These are phyloP conservation scores for Agaricus blazei DNA, from an alignment of 768 basidiomycete genomes.

Conservation along the genomic window DNA sequence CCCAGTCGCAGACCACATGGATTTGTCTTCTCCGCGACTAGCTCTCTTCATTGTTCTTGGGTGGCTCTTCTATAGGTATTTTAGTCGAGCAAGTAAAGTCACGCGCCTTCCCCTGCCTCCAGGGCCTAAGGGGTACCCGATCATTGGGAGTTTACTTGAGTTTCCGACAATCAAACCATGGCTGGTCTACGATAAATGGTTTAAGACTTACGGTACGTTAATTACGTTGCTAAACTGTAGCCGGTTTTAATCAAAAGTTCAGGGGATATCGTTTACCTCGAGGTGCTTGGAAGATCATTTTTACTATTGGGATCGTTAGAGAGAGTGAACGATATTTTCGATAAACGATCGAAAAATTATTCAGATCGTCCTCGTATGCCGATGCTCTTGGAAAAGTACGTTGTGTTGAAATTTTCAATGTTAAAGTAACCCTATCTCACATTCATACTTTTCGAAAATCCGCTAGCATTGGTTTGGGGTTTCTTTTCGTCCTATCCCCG, in stretches of 20 bases:
- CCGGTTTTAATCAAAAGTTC: neutral
- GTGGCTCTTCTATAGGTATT: neutral
- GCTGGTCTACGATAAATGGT: slow-evolving; percentile 17
- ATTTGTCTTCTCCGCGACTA: neutral
- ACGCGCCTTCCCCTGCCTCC: slow-evolving; percentile 14
- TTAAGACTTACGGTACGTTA: slow-evolving; percentile 17
- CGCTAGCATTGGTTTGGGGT: slow-evolving; percentile 9
- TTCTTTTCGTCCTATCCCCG: slow-evolving; percentile 39
- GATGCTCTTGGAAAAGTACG: slow-evolving; percentile 2
- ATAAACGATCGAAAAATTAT: slow-evolving; percentile 14
- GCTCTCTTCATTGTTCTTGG: neutral
- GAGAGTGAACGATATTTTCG: slow-evolving; percentile 16
- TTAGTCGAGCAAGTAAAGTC: neutral
- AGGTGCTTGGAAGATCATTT: slow-evolving; percentile 9
- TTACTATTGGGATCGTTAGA: slow-evolving; percentile 10
- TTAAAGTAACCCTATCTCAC: neutral
- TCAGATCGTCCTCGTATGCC: slow-evolving; percentile 20
- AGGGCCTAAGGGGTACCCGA: slow-evolving; percentile 16
- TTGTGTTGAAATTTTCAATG: neutral
- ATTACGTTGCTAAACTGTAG: neutral
- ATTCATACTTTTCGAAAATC: neutral
- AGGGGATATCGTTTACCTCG: slow-evolving; percentile 11
- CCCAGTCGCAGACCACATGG: too few species aligned
- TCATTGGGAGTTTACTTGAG: slow-evolving; percentile 18
- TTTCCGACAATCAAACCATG: slow-evolving; percentile 16